These are phyloP conservation scores for Naganishia onofrii DNA, from an alignment of 768 basidiomycete species.

Conservation along the genomic window DNA sequence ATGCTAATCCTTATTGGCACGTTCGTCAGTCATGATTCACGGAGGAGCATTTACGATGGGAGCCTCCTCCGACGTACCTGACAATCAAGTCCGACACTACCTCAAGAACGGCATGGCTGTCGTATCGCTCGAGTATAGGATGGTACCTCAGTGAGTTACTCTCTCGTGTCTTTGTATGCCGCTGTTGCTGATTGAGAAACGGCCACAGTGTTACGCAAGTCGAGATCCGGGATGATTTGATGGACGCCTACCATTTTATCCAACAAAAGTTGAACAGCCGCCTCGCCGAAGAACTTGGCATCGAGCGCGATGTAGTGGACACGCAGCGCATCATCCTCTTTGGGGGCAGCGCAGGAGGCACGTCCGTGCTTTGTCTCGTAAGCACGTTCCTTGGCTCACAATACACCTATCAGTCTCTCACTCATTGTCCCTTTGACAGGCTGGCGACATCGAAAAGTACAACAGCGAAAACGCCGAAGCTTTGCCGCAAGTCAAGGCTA, in stretches of 20 bases:
- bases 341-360: slow-evolving; percentile 18
- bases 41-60: slow-evolving; percentile 31
- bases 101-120: slow-evolving; percentile 25
- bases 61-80: slow-evolving; percentile 22
- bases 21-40: slow-evolving; percentile 32
- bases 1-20: too few relatives aligned
- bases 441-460: slow-evolving; percentile 13
- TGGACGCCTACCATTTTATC: slow-evolving; percentile 31
- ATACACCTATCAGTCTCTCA: too few relatives aligned
- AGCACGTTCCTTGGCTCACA: too few relatives aligned
- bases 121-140: slow-evolving; percentile 30
- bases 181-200: neutral
- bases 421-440: neutral
- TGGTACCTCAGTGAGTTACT: slow-evolving; percentile 28
- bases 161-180: neutral
- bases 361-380: slow-evolving; percentile 5
- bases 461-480: neutral
- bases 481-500: slow-evolving; percentile 4
- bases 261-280: neutral
- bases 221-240: slow-evolving; percentile 29
- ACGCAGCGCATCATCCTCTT: neutral
- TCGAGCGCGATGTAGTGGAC: neutral
- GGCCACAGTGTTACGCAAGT: slow-evolving; percentile 8
- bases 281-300: neutral
- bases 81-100: slow-evolving; percentile 30